Evolutionary conservation across 805 yeast genomes (phyloP).

Genomic region (Komagataella phaffii): DNA sequence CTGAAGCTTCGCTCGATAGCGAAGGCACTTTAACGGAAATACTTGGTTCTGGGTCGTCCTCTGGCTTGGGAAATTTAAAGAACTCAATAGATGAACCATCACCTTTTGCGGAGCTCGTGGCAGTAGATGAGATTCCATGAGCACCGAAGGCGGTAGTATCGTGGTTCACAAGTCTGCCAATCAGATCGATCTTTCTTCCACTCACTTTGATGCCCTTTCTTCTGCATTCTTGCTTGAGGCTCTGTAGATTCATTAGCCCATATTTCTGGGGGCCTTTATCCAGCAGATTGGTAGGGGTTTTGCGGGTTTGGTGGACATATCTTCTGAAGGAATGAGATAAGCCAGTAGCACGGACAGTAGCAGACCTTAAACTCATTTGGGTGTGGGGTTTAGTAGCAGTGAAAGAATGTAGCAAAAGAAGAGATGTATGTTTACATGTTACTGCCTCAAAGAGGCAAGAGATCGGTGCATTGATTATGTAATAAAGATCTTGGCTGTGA

Average conservation of each 20-base stretch:
- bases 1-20: constrained; percentile 14
- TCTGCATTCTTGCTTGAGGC: constrained; percentile 45
- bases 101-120: constrained; percentile 28
- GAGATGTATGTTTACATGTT: background rate
- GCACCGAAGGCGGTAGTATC: constrained; percentile 2
- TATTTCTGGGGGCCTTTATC: constrained; percentile 13
- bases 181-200: constrained; percentile 49
- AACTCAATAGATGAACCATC: constrained; percentile 47
- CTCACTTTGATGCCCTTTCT: constrained; percentile 43
- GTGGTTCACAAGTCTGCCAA: constrained; percentile 18
- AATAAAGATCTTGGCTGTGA: background rate
- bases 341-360: background rate
- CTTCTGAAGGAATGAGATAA: constrained; percentile 6
- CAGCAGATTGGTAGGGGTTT: constrained; percentile 16
- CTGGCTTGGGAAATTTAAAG: constrained; percentile 29
- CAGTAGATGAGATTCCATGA: constrained; percentile 8
- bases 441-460: background rate
- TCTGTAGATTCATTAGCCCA: constrained; percentile 33
- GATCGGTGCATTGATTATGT: background rate
- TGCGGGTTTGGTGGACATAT: constrained; percentile 20
- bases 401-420: background rate
- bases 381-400: background rate
- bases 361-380: constrained; percentile 2
- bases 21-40: constrained; percentile 15
- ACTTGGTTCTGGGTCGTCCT: constrained; percentile 10